Evolutionary conservation across 805 yeast genomes (phyloP), one percentile per base, ranked within the genome.

Genomic region (Saturnispora halmiae): DNA sequence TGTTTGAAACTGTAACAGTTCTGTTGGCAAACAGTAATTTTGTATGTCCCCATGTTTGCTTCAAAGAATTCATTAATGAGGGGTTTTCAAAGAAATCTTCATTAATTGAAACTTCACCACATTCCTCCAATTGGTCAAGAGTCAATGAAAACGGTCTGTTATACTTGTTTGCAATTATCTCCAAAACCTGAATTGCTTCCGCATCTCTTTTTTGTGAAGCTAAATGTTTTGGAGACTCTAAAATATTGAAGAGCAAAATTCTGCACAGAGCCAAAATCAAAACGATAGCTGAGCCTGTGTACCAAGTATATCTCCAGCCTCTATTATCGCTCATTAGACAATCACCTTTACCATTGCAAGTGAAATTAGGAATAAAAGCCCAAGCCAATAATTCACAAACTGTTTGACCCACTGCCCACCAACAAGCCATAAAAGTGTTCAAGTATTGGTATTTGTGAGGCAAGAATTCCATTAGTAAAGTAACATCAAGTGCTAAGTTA

Each of bases 401-500:
- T 2, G 77, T 66, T 52, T 76, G 81, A 25, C 81, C 82, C 27
- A 76, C 61, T 34, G 79, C 77, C 82, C 82, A 76, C 73, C 70
- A 77, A 33, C 66, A 60, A 18, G 79, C 75, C 58, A 76, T 65
- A 28, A 71, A 61, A 2, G 79, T 73, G 38, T 70, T 61, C 46
- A 73, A 53, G 66, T 68, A 75, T 47, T 73, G 75, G 48, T 67
- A 58, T 36, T 65, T 66, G 33, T 64, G 58, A 2, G 81, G 80
- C 42, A 75, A 57, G 42, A 67, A 72, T 50, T 75, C 78, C 28
- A 74, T 52, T 47, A 72, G 72, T 7, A 72, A 70, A 31, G 76
- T 64, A 15, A 75, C 69, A 51, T 74, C 79, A 16, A 73, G 55
- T 4, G 72, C 76, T 45, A 75, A 60, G 48, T 75, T 76, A 33